A percentile compares a stretch with the other conserved stretches of the same genome.
phyloP scores from a whole-genome alignment of 2,329 filamentous ascomycete species.

The Cladosporium sp. region DNA sequence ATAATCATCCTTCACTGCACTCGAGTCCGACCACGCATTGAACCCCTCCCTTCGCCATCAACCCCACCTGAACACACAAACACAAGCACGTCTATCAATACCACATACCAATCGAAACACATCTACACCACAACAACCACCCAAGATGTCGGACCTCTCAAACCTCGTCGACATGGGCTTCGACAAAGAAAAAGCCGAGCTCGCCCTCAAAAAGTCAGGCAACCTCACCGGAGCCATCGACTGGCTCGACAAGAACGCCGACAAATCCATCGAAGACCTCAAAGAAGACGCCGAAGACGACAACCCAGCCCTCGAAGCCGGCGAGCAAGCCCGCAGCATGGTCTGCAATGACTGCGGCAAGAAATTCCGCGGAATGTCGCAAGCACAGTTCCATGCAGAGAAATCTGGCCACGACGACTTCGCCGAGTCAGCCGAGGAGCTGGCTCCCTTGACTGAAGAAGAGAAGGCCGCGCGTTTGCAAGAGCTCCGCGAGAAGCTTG shows the following conservation, averaged over 20 bases:
- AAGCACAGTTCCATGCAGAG: slow-evolving; percentile 84
- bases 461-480: slow-evolving; percentile 78
- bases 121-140: background rate
- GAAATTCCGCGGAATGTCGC: slow-evolving; percentile 73
- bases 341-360: slow-evolving; percentile 95
- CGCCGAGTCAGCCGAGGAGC: slow-evolving; percentile 85
- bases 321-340: slow-evolving; percentile 71
- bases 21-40: too few species aligned
- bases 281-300: slow-evolving; percentile 47
- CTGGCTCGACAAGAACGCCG: slow-evolving; percentile 90
- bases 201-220: slow-evolving; percentile 80
- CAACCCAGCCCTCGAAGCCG: slow-evolving; percentile 62
- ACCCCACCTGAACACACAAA: background rate
- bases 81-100: background rate
- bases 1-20: background rate
- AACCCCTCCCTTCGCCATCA: background rate
- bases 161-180: slow-evolving; percentile 70
- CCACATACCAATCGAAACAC: background rate
- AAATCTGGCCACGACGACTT: slow-evolving; percentile 92
- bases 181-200: slow-evolving; percentile 71
- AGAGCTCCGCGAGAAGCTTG: slow-evolving; percentile 68
- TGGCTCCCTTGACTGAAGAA: slow-evolving; percentile 84
- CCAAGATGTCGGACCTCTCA: slow-evolving; percentile 50
- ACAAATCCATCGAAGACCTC: slow-evolving; percentile 80
- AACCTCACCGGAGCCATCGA: slow-evolving; percentile 79